Base-by-base conservation (phyloP, 176 grass and related monocot genomes). In the Phoenix roebelenii region DNA sequence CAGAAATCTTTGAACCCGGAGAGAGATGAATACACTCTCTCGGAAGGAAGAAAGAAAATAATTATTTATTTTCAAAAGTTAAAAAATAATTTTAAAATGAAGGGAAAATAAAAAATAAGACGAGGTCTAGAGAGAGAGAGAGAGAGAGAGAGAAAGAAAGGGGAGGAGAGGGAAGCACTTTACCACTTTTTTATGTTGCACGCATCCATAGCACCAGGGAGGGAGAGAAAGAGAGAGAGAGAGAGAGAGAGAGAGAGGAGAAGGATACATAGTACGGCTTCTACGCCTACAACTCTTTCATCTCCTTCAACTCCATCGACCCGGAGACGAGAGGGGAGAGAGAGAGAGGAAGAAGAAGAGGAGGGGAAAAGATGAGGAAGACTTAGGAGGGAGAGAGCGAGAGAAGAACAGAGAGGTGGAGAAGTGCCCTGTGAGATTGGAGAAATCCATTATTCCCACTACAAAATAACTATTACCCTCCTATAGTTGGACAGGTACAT, bases 161-260 rank as follows among this genome's bases (percentile, higher is more conserved):
- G 10, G 10, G 35, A 44, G 35, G 19, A 17, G 54, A 22, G 19
- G 1, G 18, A 19, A 22, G 18, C 20, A 56, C 54, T 56, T 56
- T 56, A 23, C 22, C 14, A 23, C 54, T 56, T 56, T 56, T 56
- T 56, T 56, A 56, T 56, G 54, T 14, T 23, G 54, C 54, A 56
- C 54, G 54, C 54, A 56, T 56, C 54, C 20, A 19, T 56, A 56
- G 18, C n/a, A 1, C 9, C 22, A 14, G 54, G 23, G 19, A 23
- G 54, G 1, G 53, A 55, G 18, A 22, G 54, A 22, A 5, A 22
- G 54, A 55, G 54, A 23, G 54, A 23, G 54, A 56, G 54, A 15
- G 54, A 22, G 54, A 22, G 18, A 22, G 54, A 55, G 54, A 23
- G 54, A 23, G 54, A 56, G 54, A 15, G 54, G 65, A 76, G 65